These are phyloP conservation scores for Hericium alpestre DNA, from an alignment of 768 basidiomycete genomes.

Conservation along the genomic window DNA sequence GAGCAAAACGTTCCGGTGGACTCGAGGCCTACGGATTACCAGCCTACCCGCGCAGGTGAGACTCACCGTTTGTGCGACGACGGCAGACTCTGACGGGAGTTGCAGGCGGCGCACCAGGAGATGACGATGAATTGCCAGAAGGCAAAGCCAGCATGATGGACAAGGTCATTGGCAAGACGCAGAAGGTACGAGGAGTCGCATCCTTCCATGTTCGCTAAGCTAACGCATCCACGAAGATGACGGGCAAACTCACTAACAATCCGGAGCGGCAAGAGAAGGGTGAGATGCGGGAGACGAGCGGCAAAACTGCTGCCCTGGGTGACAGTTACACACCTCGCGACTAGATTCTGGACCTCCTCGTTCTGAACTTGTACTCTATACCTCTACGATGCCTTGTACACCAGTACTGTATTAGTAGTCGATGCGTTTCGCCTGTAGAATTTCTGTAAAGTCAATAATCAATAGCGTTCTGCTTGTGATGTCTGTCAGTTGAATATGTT, in stretches of 20 bases:
- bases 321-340: conserved; percentile 33
- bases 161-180: conserved; percentile 47
- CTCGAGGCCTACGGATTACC: background rate
- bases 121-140: conserved; percentile 22
- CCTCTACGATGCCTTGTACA: too few relatives aligned
- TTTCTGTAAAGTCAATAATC: too few relatives aligned
- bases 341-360: conserved; percentile 11
- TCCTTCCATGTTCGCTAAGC: background rate
- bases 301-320: conserved; percentile 34
- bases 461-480: too few relatives aligned
- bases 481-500: too few relatives aligned
- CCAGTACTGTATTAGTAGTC: too few relatives aligned
- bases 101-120: conserved; percentile 1
- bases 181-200: conserved; percentile 31
- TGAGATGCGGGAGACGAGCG: conserved; percentile 41
- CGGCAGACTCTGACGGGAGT: conserved; percentile 3
- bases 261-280: conserved; percentile 46
- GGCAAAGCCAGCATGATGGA: conserved; percentile 36
- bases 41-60: background rate
- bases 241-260: conserved; percentile 39
- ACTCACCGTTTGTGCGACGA: conserved; percentile 25
- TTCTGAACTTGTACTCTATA: too few relatives aligned
- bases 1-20: too few relatives aligned
- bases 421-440: too few relatives aligned
- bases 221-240: conserved; percentile 23